A percentile compares a stretch with the other conserved stretches of the same genome.
Evolutionary conservation across 768 basidiomycete species (phyloP).

Genomic region (Tricholoma furcatifolium): DNA sequence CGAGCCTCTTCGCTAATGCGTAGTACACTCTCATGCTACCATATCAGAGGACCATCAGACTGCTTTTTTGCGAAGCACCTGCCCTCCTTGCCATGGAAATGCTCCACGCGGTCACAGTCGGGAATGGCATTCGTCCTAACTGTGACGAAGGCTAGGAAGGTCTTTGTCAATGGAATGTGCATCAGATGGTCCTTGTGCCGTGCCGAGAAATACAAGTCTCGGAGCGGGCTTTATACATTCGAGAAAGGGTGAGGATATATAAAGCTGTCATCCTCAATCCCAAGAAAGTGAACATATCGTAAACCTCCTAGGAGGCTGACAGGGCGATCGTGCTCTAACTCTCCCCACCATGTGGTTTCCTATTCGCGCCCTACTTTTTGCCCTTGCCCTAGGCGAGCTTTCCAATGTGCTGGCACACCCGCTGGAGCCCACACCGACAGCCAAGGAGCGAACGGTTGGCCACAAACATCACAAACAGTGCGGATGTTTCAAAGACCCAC

Average conservation of each 20-base stretch:
- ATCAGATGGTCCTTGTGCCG: constrained; percentile 4
- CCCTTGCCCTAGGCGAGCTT: background rate
- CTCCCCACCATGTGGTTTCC: constrained; percentile 5
- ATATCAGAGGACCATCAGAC: background rate
- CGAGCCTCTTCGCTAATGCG: background rate
- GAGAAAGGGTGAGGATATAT: constrained; percentile 4
- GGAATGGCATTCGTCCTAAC: background rate
- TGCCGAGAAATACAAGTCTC: background rate
- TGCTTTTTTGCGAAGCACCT: background rate
- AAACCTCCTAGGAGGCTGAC: background rate
- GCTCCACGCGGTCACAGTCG: background rate
- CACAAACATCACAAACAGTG: background rate
- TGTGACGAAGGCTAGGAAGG: background rate
- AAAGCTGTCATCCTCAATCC: background rate
- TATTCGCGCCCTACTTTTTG: background rate
- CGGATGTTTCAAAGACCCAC: constrained; percentile 3
- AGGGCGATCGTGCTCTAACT: background rate
- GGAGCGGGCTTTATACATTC: background rate
- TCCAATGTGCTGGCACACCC: constrained; percentile 4
- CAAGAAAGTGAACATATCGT: background rate
- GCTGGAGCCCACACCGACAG: constrained; percentile 13
- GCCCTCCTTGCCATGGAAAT: background rate
- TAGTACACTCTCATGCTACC: background rate
- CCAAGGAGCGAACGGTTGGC: background rate
- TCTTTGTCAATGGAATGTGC: background rate